These are phyloP conservation scores for Fomitopsis betulina DNA, from an alignment of 1,284 basidiomycete species.

Conservation along the genomic window DNA sequence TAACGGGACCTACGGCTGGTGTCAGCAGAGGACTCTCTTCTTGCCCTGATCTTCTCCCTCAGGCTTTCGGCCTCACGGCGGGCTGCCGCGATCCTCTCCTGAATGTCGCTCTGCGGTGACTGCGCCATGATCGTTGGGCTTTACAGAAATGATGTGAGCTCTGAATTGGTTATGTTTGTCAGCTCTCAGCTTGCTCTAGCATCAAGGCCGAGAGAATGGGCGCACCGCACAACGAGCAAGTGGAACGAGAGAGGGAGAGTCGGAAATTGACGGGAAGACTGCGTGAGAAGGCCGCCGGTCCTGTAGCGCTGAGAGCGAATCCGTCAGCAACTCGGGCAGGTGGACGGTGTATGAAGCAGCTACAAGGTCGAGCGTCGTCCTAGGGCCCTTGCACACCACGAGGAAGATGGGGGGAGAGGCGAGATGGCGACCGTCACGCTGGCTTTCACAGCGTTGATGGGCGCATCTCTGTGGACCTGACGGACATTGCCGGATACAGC, in stretches of 20 bases:
- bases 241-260: slow-evolving; percentile 10
- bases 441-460: slow-evolving; percentile 18
- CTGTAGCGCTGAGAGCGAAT: slow-evolving; percentile 10
- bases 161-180: neutral
- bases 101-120: slow-evolving; percentile 79
- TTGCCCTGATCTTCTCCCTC: slow-evolving; percentile 96
- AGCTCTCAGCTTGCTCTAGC: neutral
- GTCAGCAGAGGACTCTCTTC: slow-evolving; percentile 93
- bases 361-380: neutral
- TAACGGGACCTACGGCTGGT: slow-evolving; percentile 76
- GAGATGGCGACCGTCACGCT: slow-evolving; percentile 21
- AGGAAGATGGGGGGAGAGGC: slow-evolving; percentile 10
- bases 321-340: slow-evolving; percentile 1
- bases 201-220: neutral
- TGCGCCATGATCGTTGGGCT: slow-evolving; percentile 54
- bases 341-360: neutral
- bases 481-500: slow-evolving; percentile 17
- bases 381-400: slow-evolving; percentile 6
- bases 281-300: slow-evolving; percentile 19
- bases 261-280: slow-evolving; percentile 17
- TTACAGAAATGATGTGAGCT: neutral
- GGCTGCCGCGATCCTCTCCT: slow-evolving; percentile 93
- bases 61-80: slow-evolving; percentile 93
- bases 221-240: slow-evolving; percentile 5
- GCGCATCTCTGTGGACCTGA: slow-evolving; percentile 6